phyloP scores from a whole-genome alignment of 441 rosid genomes.

The Dalechampia spathulata region DNA sequence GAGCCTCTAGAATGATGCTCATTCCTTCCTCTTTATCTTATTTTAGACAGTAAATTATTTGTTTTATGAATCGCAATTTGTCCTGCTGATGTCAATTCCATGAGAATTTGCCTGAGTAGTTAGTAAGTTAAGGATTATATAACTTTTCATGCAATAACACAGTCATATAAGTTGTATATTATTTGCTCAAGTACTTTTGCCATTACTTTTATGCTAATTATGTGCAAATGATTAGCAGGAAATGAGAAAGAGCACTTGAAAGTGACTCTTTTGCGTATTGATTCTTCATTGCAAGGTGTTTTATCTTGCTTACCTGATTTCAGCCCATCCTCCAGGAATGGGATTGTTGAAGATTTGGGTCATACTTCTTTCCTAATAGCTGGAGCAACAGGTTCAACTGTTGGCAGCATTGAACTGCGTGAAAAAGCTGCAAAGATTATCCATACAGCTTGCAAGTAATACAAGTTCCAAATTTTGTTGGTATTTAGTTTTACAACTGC shows the following conservation, averaged over 20 bases:
- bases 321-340: conserved; percentile 71
- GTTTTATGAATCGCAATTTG: neutral
- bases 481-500: conserved; percentile 5
- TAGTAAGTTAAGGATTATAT: too few species aligned
- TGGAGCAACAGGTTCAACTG: conserved; percentile 90
- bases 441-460: conserved; percentile 93
- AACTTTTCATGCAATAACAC: conserved; percentile 5
- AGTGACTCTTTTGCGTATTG: conserved; percentile 97
- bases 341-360: conserved; percentile 45
- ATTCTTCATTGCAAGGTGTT: conserved; percentile 97
- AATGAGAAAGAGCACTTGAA: conserved; percentile 97
- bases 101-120: neutral
- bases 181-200: neutral
- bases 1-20: too few species aligned
- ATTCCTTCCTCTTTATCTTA: conserved; percentile 7
- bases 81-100: neutral
- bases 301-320: conserved; percentile 99
- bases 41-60: neutral
- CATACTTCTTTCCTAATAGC: conserved; percentile 80
- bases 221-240: conserved; percentile 51
- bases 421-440: conserved; percentile 85
- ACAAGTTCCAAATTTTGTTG: conserved; percentile 15
- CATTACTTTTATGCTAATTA: conserved; percentile 11
- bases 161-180: neutral
- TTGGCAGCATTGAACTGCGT: conserved; percentile 82